These are phyloP conservation scores for Wickerhamia fluorescens DNA, from an alignment of 805 yeast species.

Conservation along the genomic window DNA sequence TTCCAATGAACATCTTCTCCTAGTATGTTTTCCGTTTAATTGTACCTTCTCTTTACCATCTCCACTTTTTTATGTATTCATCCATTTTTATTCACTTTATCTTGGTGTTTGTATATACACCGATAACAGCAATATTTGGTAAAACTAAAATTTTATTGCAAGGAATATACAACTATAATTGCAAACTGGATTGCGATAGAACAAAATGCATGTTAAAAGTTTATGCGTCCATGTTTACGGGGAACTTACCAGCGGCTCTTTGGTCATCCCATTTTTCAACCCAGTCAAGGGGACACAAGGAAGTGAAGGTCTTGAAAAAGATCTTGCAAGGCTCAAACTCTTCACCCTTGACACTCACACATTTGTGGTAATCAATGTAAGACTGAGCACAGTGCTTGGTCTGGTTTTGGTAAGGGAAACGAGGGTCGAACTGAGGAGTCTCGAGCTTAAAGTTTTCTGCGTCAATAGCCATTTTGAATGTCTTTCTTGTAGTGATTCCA, in stretches of 20 bases:
- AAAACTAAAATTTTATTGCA: slow-evolving; percentile 2
- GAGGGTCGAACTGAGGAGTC: slow-evolving; percentile 66
- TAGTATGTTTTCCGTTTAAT: no score
- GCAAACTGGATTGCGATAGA: no score
- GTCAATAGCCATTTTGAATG: slow-evolving; percentile 19
- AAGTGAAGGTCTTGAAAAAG: slow-evolving; percentile 83
- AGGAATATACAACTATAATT: no score
- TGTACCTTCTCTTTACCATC: no score
- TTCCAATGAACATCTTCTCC: no score
- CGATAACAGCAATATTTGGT: no score
- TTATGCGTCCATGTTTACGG: slow-evolving; percentile 25
- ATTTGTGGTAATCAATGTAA: slow-evolving; percentile 96
- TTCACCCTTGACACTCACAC: slow-evolving; percentile 95
- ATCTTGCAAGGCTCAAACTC: slow-evolving; percentile 97
- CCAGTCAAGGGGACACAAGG: slow-evolving; percentile 84
- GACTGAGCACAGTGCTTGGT: slow-evolving; percentile 98
- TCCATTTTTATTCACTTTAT: slow-evolving; percentile 1
- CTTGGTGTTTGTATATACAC: not conserved
- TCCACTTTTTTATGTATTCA: no score
- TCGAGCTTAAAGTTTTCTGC: slow-evolving; percentile 24
- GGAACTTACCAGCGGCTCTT: slow-evolving; percentile 51
- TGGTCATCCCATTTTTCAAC: slow-evolving; percentile 84
- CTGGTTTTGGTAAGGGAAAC: slow-evolving; percentile 97
- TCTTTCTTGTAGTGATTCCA: slow-evolving; percentile 1
- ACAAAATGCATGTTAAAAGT: no score